These are phyloP conservation scores for Plantago coronopus DNA, from an alignment of 305 asterid genomes.

Conservation along the genomic window DNA sequence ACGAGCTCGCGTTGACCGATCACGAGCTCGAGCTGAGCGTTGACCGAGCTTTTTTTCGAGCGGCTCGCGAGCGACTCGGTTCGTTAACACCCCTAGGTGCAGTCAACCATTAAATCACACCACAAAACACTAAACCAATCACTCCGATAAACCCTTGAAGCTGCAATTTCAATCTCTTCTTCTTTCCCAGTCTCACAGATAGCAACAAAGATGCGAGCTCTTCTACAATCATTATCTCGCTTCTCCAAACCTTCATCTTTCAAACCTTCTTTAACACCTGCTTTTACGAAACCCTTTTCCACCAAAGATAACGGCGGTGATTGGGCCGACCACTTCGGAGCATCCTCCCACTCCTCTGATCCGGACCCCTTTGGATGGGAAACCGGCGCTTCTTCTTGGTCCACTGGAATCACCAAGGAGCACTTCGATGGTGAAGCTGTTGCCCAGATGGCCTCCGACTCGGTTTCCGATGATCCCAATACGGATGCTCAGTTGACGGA, in stretches of 20 bases:
- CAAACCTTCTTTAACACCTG: slow-evolving; percentile 19
- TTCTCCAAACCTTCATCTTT: slow-evolving; percentile 26
- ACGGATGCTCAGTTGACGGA: not conserved
- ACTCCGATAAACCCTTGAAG: too few species aligned
- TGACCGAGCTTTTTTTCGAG: too few species aligned
- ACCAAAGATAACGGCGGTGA: slow-evolving; percentile 23
- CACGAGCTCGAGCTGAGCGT: too few species aligned
- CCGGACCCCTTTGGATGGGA: slow-evolving; percentile 65
- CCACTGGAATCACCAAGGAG: slow-evolving; percentile 83
- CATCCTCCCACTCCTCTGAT: slow-evolving; percentile 24
- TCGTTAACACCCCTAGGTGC: too few species aligned
- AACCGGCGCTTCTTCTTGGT: slow-evolving; percentile 66
- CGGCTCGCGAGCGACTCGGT: too few species aligned
- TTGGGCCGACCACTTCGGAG: slow-evolving; percentile 50
- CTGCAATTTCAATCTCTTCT: not conserved
- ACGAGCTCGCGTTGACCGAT: too few species aligned
- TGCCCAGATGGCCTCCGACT: slow-evolving; percentile 46
- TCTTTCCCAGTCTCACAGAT: not conserved
- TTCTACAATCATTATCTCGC: slow-evolving; percentile 43
- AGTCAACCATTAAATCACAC: too few species aligned
- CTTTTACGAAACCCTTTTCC: slow-evolving; percentile 37
- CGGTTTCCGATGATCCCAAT: slow-evolving; percentile 18
- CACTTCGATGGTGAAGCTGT: slow-evolving; percentile 81
- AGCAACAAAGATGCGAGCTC: slow-evolving; percentile 39
- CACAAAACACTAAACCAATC: too few species aligned